Evolutionary conservation across 768 basidiomycete species (phyloP).

Genomic region (Phlebiopsis flavidoalba): DNA sequence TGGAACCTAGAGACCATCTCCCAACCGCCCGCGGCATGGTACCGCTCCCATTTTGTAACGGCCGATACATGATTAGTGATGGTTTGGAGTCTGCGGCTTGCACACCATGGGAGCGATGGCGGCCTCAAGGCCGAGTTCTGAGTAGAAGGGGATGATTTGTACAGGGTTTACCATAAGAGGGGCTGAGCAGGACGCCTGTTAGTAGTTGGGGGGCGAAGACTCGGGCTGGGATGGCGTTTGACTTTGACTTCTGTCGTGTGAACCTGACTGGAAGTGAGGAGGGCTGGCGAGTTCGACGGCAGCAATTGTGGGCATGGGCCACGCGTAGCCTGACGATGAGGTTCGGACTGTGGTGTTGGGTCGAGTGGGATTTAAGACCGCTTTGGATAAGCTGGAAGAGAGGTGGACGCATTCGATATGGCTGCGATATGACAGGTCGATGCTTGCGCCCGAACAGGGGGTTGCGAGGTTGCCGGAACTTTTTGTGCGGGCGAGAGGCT

Average conservation of each 20-base stretch:
- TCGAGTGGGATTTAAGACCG: constrained; percentile 37
- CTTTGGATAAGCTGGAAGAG: constrained; percentile 27
- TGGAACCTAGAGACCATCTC: constrained; percentile 2
- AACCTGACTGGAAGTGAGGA: constrained; percentile 36
- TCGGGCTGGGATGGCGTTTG: constrained; percentile 26
- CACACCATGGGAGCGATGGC: constrained; percentile 9
- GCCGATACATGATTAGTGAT: constrained; percentile 23
- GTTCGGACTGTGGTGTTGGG: not conserved
- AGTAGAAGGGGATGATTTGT: not conserved
- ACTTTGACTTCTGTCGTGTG: not conserved
- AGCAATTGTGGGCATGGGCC: constrained; percentile 73
- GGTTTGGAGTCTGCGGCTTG: constrained; percentile 5
- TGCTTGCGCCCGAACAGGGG: constrained; percentile 8
- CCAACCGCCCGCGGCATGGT: not conserved
- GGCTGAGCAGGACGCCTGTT: constrained; percentile 4
- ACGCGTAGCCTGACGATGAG: constrained; percentile 31
- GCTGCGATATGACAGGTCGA: constrained; percentile 12
- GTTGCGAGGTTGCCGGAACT: constrained; percentile 32
- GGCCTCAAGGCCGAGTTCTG: not conserved
- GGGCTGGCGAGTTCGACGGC: constrained; percentile 52
- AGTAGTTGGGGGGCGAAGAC: not conserved
- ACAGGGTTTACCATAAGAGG: not conserved
- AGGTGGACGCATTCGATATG: constrained; percentile 11
- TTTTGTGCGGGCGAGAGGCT: constrained; percentile 17
- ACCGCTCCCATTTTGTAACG: constrained; percentile 4